Conservation (phyloP, 176 grass and related monocot genomes). For the Coix lacrymajobi region DNA sequence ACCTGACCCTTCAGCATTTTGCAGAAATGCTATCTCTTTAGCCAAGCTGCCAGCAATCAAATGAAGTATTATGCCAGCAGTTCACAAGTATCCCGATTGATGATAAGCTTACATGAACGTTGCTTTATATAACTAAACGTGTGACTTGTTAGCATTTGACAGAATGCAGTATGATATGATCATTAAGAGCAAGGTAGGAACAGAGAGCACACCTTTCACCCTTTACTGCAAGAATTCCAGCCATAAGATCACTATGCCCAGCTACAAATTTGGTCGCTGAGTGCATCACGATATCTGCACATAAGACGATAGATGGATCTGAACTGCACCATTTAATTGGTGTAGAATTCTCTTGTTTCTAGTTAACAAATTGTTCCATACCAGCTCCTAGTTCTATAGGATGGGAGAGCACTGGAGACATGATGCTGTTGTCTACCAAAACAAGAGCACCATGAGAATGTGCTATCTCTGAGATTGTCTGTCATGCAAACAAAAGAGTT, state of each 20-base stretch:
- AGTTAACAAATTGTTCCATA: slow-evolving; percentile 21
- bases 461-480: slow-evolving; percentile 96
- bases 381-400: slow-evolving; percentile 93
- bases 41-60: slow-evolving; percentile 54
- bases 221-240: slow-evolving; percentile 92
- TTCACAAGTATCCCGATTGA: not conserved
- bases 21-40: slow-evolving; percentile 87
- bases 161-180: not conserved
- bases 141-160: not conserved
- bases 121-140: no score
- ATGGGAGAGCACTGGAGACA: slow-evolving; percentile 86
- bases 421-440: slow-evolving; percentile 96
- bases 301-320: not conserved
- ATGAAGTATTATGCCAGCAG: not conserved
- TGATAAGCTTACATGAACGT: not conserved
- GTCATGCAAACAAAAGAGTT: slow-evolving; percentile 27
- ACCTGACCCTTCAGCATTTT: slow-evolving; percentile 92
- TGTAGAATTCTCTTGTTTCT: not conserved
- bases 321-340: not conserved
- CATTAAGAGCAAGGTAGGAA: not conserved
- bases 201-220: slow-evolving; percentile 64
- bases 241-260: slow-evolving; percentile 98
- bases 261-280: slow-evolving; percentile 98
- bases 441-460: slow-evolving; percentile 72
- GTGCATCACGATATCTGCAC: slow-evolving; percentile 98